Conservation (phyloP, 768 basidiomycete species). For the Podaxis pistillaris region DNA sequence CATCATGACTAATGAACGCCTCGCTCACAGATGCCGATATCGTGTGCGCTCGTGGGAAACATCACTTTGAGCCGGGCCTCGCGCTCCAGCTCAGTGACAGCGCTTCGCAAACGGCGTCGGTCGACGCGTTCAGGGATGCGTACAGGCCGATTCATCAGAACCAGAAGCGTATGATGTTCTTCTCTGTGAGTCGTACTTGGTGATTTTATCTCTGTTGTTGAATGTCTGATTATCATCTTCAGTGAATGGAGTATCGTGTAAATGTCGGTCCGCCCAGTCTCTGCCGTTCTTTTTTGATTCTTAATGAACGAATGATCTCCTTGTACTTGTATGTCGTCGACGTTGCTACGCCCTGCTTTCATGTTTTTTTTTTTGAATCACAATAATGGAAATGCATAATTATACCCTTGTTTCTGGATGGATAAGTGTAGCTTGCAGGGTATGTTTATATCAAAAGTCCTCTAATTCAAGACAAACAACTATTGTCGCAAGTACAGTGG, state of each 20-base stretch:
- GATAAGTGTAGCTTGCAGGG: no score
- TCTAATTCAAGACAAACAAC: neutral
- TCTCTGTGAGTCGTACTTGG: constrained; percentile 29
- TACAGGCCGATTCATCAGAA: constrained; percentile 45
- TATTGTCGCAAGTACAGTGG: neutral
- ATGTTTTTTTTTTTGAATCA: neutral
- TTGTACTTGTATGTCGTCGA: neutral
- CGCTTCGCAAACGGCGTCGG: constrained; percentile 31
- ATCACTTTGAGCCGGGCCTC: constrained; percentile 42
- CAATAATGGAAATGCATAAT: neutral
- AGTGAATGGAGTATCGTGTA: no score
- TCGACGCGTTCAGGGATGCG: constrained; percentile 46
- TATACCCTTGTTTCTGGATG: no score
- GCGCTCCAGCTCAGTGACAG: constrained; percentile 40
- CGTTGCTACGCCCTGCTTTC: neutral
- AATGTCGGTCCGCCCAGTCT: neutral
- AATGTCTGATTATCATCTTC: neutral
- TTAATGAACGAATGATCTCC: neutral
- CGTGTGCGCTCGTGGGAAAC: constrained; percentile 42
- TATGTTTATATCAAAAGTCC: neutral
- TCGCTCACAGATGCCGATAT: constrained; percentile 65
- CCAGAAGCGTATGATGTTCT: constrained; percentile 38
- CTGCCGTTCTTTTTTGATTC: constrained; percentile 1
- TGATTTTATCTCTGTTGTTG: neutral
- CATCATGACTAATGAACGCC: neutral